Evolutionary conservation across 371 early-diverging fungal genomes (phyloP).

Genomic region (Lichtheimia hyalospora): DNA sequence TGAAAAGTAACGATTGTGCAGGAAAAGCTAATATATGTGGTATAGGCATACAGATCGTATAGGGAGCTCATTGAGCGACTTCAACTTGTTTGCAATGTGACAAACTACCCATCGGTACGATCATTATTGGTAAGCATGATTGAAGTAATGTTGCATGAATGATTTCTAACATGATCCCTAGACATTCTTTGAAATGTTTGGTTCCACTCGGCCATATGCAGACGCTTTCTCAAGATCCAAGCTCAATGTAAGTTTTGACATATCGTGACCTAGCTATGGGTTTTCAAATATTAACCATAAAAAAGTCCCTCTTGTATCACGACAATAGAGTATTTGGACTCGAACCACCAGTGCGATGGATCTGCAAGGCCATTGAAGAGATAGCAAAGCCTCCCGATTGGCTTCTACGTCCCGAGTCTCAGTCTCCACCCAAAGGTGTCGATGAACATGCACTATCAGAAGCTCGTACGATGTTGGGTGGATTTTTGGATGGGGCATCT

Average conservation of each 20-base stretch:
- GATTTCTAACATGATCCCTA: background rate
- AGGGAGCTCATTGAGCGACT: constrained; percentile 20
- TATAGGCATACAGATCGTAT: constrained; percentile 24
- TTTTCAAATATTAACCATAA: background rate
- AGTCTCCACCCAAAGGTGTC: background rate
- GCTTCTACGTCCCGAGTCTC: constrained; percentile 18
- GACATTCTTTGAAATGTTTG: constrained; percentile 52
- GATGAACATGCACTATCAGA: constrained; percentile 12
- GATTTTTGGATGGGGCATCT: constrained; percentile 36
- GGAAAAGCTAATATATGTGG: background rate
- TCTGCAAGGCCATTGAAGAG: constrained; percentile 31
- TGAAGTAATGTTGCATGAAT: too few relatives aligned
- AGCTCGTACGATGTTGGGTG: constrained; percentile 15
- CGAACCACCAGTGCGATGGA: constrained; percentile 14
- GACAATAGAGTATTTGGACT: constrained; percentile 38
- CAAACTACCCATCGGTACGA: constrained; percentile 32
- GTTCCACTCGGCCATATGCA: constrained; percentile 42
- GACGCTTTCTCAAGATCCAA: constrained; percentile 60
- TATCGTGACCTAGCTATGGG: background rate
- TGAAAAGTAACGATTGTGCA: background rate
- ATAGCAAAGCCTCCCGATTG: constrained; percentile 28
- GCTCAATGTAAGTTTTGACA: constrained; percentile 40
- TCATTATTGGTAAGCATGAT: constrained; percentile 36
- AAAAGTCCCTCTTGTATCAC: constrained; percentile 26
- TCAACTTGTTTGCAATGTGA: constrained; percentile 28